Evolutionary conservation across 257 asterid species (phyloP).

Genomic region (Oldenlandia corymbosa): DNA sequence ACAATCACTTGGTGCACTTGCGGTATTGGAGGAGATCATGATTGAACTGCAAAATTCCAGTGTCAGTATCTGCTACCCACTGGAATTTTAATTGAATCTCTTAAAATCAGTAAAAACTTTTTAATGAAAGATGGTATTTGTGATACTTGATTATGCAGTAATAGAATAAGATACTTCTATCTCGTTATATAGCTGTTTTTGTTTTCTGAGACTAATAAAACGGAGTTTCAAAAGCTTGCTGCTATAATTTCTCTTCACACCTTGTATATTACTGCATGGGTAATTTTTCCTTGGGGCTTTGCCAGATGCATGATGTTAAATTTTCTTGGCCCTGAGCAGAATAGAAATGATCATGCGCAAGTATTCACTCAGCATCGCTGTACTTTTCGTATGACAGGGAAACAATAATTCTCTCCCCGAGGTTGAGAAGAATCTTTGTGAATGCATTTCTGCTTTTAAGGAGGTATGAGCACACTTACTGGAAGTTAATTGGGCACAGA

Average conservation of each 20-base stretch:
- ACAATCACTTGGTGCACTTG: constrained; percentile 69
- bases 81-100: neutral
- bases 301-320: neutral
- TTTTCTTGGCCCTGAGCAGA: neutral
- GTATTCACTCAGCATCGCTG: neutral
- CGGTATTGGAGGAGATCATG: constrained; percentile 45
- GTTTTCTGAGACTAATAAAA: neutral
- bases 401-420: constrained; percentile 19
- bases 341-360: neutral
- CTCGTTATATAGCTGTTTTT: neutral
- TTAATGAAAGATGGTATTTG: neutral
- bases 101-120: neutral
- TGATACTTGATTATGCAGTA: neutral
- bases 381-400: constrained; percentile 36
- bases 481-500: neutral
- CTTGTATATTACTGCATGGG: neutral
- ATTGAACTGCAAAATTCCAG: constrained; percentile 38
- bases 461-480: constrained; percentile 42
- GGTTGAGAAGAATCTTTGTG: constrained; percentile 46
- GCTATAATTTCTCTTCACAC: neutral
- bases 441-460: constrained; percentile 63
- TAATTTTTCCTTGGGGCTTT: neutral
- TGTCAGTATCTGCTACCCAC: constrained; percentile 30
- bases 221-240: neutral
- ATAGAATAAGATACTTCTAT: neutral